Evolutionary conservation across 2,329 filamentous ascomycete species (phyloP), one percentile per base, ranked within the genome.

Genomic region (Pseudogymnoascus sp.): DNA sequence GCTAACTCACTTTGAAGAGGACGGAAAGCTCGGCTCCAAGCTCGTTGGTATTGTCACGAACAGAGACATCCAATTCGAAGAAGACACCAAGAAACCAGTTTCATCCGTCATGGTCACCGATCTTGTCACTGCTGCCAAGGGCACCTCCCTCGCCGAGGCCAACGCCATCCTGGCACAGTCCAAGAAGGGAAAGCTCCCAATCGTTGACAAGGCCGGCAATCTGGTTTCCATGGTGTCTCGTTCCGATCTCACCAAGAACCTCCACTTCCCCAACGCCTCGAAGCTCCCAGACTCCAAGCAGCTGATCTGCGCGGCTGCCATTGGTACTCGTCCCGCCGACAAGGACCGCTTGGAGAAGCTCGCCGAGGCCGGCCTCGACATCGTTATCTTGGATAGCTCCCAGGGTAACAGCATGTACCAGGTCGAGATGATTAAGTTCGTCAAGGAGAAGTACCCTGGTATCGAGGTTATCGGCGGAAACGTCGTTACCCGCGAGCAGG

Each of bases 321-420:
- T 99, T 73, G 95, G 95, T 69, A 99, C 94, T 50, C 88, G 94
- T 33, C 91, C 92, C 59, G 91, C 95, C 76, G 94, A 99, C 77
- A 97, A 96, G 82, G 77, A 80, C 64, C 88, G 94, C 69, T 84
- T 99, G 47, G 80, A 89, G 77, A 89, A 91, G 77, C 86, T 99
- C 56, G 92, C 96, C 42, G 93, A 97, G 64, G 94, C 94, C 70
- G 94, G 94, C 66, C 84, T 99, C 61, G 94, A 99, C 73, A 90
- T 99, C 75, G 92, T 97, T 69, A 82, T 99, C 70, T 85, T 99
- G 62, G 94, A 99, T 82, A 94, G 90, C 78, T 95, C 90, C 73
- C 94, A 99, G 80, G 94, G 94, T 69, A 97, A 97, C 85, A 94
- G 89, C 78, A 92, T 97, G 82, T 99, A 93, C 84, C 93, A 97